phyloP scores from a whole-genome alignment of 1,139 yeast species.

The Debaryomyces coudertii region DNA sequence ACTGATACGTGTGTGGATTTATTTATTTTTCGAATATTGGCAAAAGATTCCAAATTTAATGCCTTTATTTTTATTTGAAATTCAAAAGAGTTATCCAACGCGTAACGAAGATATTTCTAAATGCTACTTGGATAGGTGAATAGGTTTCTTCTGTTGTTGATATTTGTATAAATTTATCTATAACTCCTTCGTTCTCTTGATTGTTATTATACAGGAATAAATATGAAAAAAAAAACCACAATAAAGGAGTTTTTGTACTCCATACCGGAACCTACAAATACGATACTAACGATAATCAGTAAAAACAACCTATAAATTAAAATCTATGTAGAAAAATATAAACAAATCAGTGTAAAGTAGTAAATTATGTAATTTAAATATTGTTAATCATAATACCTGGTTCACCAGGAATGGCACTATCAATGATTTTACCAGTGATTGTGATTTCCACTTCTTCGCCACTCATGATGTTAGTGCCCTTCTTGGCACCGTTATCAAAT shows the following conservation, averaged over 20 bases:
- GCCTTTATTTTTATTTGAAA: neutral
- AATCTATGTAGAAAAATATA: constrained; percentile 2
- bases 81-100: neutral
- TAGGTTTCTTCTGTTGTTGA: constrained; percentile 1
- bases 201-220: constrained; percentile 5
- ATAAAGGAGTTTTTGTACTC: constrained; percentile 5
- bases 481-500: constrained; percentile 61
- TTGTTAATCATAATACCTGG: constrained; percentile 86
- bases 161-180: neutral
- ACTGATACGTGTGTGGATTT: constrained; percentile 5
- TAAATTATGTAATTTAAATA: constrained; percentile 26
- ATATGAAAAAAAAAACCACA: constrained; percentile 8
- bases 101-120: neutral
- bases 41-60: neutral
- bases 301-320: neutral
- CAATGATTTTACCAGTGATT: constrained; percentile 69
- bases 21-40: neutral
- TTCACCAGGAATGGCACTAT: constrained; percentile 87
- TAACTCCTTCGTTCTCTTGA: constrained; percentile 3
- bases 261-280: constrained; percentile 5
- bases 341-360: neutral
- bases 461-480: constrained; percentile 66
- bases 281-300: neutral
- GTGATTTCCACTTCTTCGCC: constrained; percentile 71
- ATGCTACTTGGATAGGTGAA: neutral